phyloP scores from a whole-genome alignment of 2,329 filamentous ascomycete genomes.

The Microsporum audouinii region DNA sequence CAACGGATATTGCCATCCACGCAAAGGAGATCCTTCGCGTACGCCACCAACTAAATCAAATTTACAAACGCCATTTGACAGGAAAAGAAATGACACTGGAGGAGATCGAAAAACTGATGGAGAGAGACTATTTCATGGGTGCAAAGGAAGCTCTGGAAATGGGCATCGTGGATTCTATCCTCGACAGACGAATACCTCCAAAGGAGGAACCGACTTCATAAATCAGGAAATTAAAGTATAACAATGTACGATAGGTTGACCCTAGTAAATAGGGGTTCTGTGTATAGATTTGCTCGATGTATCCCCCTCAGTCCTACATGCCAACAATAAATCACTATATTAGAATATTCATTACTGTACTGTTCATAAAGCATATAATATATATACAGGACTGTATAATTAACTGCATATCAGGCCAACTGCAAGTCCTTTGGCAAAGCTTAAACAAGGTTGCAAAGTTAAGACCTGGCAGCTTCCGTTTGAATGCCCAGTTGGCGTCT shows the following conservation, averaged over 20 bases:
- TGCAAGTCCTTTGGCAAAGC: not conserved
- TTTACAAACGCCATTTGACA: constrained; percentile 78
- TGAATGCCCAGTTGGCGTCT: not conserved
- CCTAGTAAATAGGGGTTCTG: not conserved
- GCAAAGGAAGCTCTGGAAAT: constrained; percentile 78
- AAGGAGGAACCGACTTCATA: constrained; percentile 14
- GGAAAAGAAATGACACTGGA: constrained; percentile 58
- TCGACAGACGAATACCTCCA: constrained; percentile 39
- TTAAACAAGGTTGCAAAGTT: not conserved
- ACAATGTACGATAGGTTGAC: not conserved
- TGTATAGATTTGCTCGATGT: not conserved
- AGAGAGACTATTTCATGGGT: constrained; percentile 87
- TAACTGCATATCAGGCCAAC: not conserved
- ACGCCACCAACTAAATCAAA: constrained; percentile 73
- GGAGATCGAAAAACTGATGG: constrained; percentile 90
- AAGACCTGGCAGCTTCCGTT: not conserved
- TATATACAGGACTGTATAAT: not conserved
- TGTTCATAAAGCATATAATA: not conserved
- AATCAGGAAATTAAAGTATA: not conserved
- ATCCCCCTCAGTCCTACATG: not conserved
- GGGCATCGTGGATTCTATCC: constrained; percentile 83
- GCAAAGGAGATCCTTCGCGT: constrained; percentile 91
- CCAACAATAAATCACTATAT: not conserved
- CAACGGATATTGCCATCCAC: constrained; percentile 84
- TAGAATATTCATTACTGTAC: not conserved